Percentiles rank a stretch among this genome's conserved stretches.
Conservation (phyloP, 169 alveolate genomes). For the Cyclospora cayetanensis region DNA sequence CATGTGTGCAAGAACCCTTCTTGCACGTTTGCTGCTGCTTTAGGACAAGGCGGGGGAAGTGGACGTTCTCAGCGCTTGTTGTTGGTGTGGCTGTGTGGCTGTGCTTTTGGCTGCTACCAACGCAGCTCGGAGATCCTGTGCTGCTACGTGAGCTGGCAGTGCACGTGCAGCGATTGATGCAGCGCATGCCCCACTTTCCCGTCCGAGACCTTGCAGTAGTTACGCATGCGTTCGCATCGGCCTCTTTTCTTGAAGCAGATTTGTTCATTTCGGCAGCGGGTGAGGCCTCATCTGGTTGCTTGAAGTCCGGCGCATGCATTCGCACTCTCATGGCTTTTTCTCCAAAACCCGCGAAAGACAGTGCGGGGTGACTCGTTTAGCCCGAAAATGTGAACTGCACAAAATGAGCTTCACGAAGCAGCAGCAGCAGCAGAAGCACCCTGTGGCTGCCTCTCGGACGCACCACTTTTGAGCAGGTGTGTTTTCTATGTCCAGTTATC, state of each 20-base stretch:
- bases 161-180: constrained; percentile 47
- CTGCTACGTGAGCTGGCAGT: not conserved
- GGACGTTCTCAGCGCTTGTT: not conserved
- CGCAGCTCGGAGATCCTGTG: not conserved
- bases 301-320: too few relatives aligned
- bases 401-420: too few relatives aligned
- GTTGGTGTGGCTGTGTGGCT: not conserved
- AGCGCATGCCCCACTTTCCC: not conserved
- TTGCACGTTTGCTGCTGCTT: not conserved
- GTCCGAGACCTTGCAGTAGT: constrained; percentile 26
- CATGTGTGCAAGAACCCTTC: too few relatives aligned
- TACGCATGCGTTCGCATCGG: constrained; percentile 3
- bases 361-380: too few relatives aligned
- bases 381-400: too few relatives aligned
- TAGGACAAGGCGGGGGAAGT: not conserved
- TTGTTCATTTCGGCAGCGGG: constrained; percentile 7
- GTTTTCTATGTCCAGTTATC: not conserved
- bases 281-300: not conserved
- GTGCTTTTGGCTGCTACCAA: not conserved
- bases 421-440: not conserved
- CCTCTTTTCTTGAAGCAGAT: not conserved
- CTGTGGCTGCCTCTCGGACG: too few relatives aligned
- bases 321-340: too few relatives aligned
- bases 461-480: too few relatives aligned
- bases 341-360: not conserved